Evolutionary conservation across 768 basidiomycete species (phyloP).

Genomic region (Lenzites betulinus): DNA sequence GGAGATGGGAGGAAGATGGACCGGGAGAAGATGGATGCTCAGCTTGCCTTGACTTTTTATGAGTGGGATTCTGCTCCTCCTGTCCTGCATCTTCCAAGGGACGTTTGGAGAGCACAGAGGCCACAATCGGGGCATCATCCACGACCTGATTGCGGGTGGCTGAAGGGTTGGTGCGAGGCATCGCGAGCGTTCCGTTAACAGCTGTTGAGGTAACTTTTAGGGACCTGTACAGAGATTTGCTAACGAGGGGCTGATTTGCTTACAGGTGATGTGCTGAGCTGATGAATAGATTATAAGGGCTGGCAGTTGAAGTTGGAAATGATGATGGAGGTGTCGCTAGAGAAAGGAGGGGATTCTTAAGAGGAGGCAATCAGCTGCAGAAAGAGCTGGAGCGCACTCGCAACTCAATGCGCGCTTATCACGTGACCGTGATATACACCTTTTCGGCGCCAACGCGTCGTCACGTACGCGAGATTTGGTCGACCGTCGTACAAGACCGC

Average conservation of each 20-base stretch:
- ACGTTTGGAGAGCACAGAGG: not conserved
- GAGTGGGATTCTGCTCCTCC: not conserved
- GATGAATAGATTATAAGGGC: too few relatives aligned
- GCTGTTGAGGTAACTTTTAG: too few relatives aligned
- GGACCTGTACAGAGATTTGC: too few relatives aligned
- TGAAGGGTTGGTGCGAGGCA: too few relatives aligned
- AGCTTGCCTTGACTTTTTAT: not conserved
- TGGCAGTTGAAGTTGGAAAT: not conserved
- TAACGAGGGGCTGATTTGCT: too few relatives aligned
- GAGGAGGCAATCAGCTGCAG: not conserved
- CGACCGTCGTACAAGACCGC: too few relatives aligned
- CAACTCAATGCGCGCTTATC: not conserved
- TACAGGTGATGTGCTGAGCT: too few relatives aligned
- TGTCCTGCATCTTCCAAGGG: not conserved
- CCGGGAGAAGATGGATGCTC: not conserved
- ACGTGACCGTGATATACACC: not conserved
- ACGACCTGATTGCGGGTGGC: too few relatives aligned
- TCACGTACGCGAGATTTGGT: too few relatives aligned
- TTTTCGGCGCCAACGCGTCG: too few relatives aligned
- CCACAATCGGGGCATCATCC: not conserved
- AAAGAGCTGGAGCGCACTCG: not conserved
- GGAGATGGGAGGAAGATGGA: not conserved
- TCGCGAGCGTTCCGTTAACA: too few relatives aligned
- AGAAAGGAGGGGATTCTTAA: not conserved
- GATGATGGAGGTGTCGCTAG: not conserved